Percentiles rank a stretch among this genome's conserved stretches.
These are phyloP conservation scores for Sarocladiaceae sp. DNA, from an alignment of 2,329 filamentous ascomycete genomes.

Conservation along the genomic window DNA sequence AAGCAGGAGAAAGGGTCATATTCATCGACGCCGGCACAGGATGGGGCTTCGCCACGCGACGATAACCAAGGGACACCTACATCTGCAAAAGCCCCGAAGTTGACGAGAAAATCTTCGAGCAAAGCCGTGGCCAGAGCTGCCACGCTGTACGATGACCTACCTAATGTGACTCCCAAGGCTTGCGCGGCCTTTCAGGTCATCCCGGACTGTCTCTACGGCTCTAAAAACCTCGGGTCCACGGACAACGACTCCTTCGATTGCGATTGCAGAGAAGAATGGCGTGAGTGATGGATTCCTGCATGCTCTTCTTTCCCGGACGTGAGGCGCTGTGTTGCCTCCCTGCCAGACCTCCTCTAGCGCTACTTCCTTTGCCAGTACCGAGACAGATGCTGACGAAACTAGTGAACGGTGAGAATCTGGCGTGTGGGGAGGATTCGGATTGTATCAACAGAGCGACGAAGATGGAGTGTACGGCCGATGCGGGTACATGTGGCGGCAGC, in stretches of 20 bases:
- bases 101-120: conserved; percentile 68
- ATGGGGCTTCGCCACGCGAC: conserved; percentile 41
- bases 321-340: no score
- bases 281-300: conserved; percentile 59
- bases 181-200: conserved; percentile 76
- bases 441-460: conserved; percentile 98
- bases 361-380: no score
- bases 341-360: no score
- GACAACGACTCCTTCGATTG: conserved; percentile 90
- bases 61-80: conserved; percentile 45
- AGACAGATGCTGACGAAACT: conserved; percentile 4
- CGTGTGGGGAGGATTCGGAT: conserved; percentile 93
- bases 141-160: conserved; percentile 67
- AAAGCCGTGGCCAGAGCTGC: conserved; percentile 45
- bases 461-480: conserved; percentile 86
- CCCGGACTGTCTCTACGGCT: conserved; percentile 81
- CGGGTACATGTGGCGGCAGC: conserved; percentile 72
- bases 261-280: conserved; percentile 91
- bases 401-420: conserved; percentile 67
- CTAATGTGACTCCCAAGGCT: conserved; percentile 75
- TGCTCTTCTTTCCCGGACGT: no score
- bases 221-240: conserved; percentile 85
- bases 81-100: conserved; percentile 59
- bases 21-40: conserved; percentile 36
- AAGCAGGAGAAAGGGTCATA: conserved; percentile 29